These are phyloP conservation scores for Eragrostis nindensis DNA, from an alignment of 176 grass and related monocot species.

Conservation along the genomic window DNA sequence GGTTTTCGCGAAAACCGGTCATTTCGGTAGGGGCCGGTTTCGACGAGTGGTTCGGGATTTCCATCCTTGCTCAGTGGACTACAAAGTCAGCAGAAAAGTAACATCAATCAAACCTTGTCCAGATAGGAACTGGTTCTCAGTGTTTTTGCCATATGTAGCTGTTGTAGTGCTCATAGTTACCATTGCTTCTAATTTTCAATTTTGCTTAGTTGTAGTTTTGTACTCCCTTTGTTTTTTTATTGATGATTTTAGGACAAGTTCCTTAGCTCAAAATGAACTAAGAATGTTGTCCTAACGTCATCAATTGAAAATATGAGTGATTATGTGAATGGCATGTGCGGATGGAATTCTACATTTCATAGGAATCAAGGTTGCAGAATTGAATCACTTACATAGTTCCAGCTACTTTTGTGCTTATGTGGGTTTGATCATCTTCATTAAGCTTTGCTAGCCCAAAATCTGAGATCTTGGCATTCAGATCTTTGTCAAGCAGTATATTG, in stretches of 20 bases:
- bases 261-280: not conserved
- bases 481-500: constrained; percentile 90
- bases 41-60: too few relatives aligned
- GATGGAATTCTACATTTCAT: constrained; percentile 21
- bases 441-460: constrained; percentile 97
- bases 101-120: not conserved
- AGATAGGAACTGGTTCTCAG: constrained; percentile 7
- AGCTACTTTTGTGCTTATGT: constrained; percentile 91
- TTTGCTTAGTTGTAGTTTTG: constrained; percentile 17
- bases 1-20: too few relatives aligned
- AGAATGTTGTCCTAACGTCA: not conserved
- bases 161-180: not conserved
- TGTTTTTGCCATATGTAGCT: constrained; percentile 23
- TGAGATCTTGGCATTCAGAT: constrained; percentile 90
- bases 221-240: not conserved
- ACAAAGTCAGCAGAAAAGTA: constrained; percentile 19
- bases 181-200: constrained; percentile 40
- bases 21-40: too few relatives aligned
- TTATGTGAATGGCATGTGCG: constrained; percentile 3
- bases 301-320: not conserved
- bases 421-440: constrained; percentile 84
- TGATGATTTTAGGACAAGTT: not conserved
- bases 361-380: not conserved
- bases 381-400: constrained; percentile 81
- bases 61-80: too few relatives aligned